Base-by-base conservation (phyloP, 768 basidiomycete genomes). In the Inosperma sp. region DNA sequence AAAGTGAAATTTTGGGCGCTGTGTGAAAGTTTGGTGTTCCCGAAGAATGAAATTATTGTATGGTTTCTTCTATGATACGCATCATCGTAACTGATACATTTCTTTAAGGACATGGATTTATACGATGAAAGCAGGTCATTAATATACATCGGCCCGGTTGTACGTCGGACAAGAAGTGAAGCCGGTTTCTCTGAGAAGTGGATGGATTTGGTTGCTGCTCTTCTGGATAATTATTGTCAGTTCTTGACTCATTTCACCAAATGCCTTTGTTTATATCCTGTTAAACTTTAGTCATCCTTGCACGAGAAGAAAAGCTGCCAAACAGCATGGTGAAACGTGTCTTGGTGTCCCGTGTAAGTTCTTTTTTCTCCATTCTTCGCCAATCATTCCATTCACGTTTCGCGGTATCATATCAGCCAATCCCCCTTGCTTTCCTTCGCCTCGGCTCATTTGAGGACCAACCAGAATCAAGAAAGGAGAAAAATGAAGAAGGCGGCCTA, bases 1-100 rank as follows among this genome's bases (percentile, higher is more conserved):
- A 92, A 92, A 63, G 92, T 93, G 56, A 92, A 91, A 62, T 84
- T 91, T 53, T 89, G 86, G 84, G 82, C 73, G 46, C 69, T 94
- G 3, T 82, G 81, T 56, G 89, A 94, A 68, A 84, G 78, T 58
- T 63, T 95, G 42, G 66, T 80, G 10, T 89, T 82, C 59, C 81
- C 82, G 60, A 82, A 77, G 55, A 91, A 87, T 21, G 91, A 94
- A 65, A 81, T 93, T 14, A 83, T 92, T 30, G 91, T 90, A 61
- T 53, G 83, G 9, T n/a, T 8, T 8, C 30, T 19, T n/a, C 5
- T 35, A 23, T 37, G 35, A 27, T 6, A 12, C 48, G 54, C 25
- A 27, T 16, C 19, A 33, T 30, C 39, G 3, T 10, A 16, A 29
- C 27, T 49, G 12, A 30, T 21, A 3, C 48, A 42, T 46, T 54